Evolutionary conservation across 2,329 filamentous ascomycete species (phyloP), one percentile per base, ranked within the genome.

Genomic region (Monilinia vaccinii-corymbosi): DNA sequence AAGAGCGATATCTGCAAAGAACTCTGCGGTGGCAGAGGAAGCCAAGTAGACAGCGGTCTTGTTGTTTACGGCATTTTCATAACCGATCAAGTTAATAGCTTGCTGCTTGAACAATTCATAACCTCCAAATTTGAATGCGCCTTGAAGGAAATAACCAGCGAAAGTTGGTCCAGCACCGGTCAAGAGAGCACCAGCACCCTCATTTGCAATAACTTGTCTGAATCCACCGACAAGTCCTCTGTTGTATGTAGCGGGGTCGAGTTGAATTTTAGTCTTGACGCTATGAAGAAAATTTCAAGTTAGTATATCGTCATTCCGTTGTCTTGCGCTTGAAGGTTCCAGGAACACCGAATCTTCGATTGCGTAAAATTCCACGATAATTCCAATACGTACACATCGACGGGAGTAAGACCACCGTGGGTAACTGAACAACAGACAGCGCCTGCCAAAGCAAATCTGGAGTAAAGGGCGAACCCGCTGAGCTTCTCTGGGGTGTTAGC

Each of bases 381-480:
- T 57, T 23, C 16, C 16, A 45, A 48, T 60, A 89, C 93, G 78
- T 94, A 97, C 93, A 99, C 94, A 89, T 99, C 94, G 77, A 99
- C 91, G 74, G 94, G 94, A 70, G 94, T 99, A 72, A 97, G 86
- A 73, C 83, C 88, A 78, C 93, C 94, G 85, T 99, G 94, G 74
- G 94, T 99, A 79, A 97, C 81, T 71, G 92, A 94, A 79, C 94
- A 99, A 87, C 94, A 97, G 82, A 97, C 81, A 71, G 94, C 94
- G 79, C 94, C 94, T 72, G 94, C 92, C 72, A 99, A 88, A 79
- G 94, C 93, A 81, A 97, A 97, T 78, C 91, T 86, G 72, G 90
- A 89, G 87, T 97, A 97, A 71, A 99, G 89, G 63, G 76, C 79
- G 68, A 91, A 51, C 65, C 86, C 84, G 68, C 75, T 79, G 67